phyloP scores from a whole-genome alignment of 2,329 filamentous ascomycete species.

The Dryadomyces sulphureus region DNA sequence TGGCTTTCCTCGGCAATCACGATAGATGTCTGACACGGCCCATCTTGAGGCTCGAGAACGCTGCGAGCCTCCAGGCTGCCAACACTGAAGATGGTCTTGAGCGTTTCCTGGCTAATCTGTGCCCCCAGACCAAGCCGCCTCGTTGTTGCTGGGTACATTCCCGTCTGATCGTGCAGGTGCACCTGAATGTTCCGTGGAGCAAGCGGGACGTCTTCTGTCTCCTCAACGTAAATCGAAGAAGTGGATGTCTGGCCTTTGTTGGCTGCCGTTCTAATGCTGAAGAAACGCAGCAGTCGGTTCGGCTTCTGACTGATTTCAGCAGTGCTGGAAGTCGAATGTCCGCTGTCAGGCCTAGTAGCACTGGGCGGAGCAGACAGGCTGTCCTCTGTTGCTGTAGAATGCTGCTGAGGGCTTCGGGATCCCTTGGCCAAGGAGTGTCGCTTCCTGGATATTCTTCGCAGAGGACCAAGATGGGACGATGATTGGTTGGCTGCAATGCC shows the following conservation, averaged over 20 bases:
- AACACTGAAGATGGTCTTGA: conserved; percentile 35
- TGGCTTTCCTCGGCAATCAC: neutral
- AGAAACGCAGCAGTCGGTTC: conserved; percentile 24
- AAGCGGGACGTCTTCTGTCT: conserved; percentile 17
- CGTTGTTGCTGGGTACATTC: conserved; percentile 19
- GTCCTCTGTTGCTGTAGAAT: conserved; percentile 9
- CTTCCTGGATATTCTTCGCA: conserved; percentile 4
- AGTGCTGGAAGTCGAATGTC: conserved; percentile 19
- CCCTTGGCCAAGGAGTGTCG: conserved; percentile 11
- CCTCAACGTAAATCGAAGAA: conserved; percentile 8
- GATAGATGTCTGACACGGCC: neutral
- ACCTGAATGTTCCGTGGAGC: conserved; percentile 21
- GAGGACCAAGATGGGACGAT: neutral
- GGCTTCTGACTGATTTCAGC: conserved; percentile 20
- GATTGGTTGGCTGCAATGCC: neutral
- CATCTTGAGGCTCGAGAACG: conserved; percentile 6
- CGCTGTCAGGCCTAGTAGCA: conserved; percentile 15
- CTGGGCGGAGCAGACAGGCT: conserved; percentile 15
- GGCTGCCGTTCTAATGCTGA: conserved; percentile 20
- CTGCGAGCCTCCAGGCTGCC: conserved; percentile 24
- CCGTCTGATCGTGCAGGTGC: conserved; percentile 21
- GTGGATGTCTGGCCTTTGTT: conserved; percentile 16
- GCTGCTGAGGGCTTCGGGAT: conserved; percentile 6
- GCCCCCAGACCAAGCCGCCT: conserved; percentile 23
- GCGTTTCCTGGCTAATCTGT: conserved; percentile 29